Base-by-base conservation (phyloP, 208 protist species). In the Sergeia podlipaevii region DNA sequence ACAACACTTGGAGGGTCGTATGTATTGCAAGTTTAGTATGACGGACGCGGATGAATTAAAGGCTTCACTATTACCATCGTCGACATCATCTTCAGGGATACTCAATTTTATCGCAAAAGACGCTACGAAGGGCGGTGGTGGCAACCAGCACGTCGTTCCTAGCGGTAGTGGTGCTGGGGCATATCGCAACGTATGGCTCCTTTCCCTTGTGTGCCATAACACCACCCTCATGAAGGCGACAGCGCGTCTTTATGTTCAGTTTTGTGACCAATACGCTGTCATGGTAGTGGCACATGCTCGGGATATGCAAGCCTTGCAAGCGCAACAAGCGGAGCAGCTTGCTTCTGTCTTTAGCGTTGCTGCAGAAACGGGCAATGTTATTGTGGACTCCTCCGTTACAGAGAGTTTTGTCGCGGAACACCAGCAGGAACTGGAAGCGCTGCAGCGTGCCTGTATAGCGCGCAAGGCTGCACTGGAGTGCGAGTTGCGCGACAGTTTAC, bases 121-220 rank as follows among this genome's bases (percentile, higher is more conserved):
- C n/a, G n/a, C n/a, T n/a, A n/a, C n/a, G n/a, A n/a, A n/a, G n/a
- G n/a, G n/a, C n/a, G n/a, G n/a, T n/a, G n/a, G n/a, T n/a, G n/a
- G n/a, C n/a, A n/a, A n/a, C n/a, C n/a, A n/a, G n/a, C n/a, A n/a
- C n/a, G n/a, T n/a, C n/a, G n/a, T n/a, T n/a, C n/a, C n/a, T n/a
- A n/a, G n/a, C n/a, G n/a, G n/a, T n/a, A n/a, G n/a, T n/a, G n/a
- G n/a, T n/a, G n/a, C n/a, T n/a, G n/a, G n/a, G n/a, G n/a, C n/a
- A n/a, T n/a, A n/a, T n/a, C n/a, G 39, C 39, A 45, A 17, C 27
- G 30, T 91, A 21, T 91, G 81, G 60, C 68, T 80, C 37, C 65
- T 91, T 57, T 85, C 79, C 21, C 65, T 91, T 21, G 72, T 80
- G 21, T 74, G 68, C 43, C 77, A 68, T 52, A 79, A 86, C 61